phyloP scores from a whole-genome alignment of 106 monocot genomes.

The Platanthera zijinensis region DNA sequence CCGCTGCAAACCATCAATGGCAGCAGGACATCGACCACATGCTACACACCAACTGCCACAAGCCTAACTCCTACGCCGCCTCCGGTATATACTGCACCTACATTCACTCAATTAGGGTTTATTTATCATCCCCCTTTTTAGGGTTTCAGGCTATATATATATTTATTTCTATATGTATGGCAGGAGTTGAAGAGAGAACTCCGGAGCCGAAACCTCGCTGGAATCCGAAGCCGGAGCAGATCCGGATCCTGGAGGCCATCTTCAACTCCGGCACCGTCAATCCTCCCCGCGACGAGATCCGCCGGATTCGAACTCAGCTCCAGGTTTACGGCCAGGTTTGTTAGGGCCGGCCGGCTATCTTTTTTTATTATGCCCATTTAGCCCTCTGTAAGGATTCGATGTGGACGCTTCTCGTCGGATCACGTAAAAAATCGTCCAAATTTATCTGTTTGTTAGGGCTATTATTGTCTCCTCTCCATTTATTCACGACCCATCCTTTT shows the following conservation, averaged over 20 bases:
- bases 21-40: constrained; percentile 72
- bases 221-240: constrained; percentile 98
- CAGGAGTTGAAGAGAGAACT: constrained; percentile 54
- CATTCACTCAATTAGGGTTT: no score
- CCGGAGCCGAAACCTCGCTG: constrained; percentile 95
- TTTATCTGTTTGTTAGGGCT: no score
- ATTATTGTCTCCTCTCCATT: no score
- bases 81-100: constrained; percentile 25
- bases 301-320: constrained; percentile 67
- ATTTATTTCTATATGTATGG: no score
- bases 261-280: constrained; percentile 98
- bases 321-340: constrained; percentile 68
- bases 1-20: constrained; percentile 53
- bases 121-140: no score
- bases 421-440: no score
- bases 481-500: no score
- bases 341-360: no score
- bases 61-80: constrained; percentile 34
- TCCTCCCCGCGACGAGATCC: constrained; percentile 90
- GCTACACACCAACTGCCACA: constrained; percentile 36
- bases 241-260: constrained; percentile 82
- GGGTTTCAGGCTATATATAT: no score
- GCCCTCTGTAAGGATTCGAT: no score
- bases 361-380: no score
- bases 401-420: no score